phyloP scores from a whole-genome alignment of 2,329 filamentous ascomycete genomes.

The Xylariaceae sp. region DNA sequence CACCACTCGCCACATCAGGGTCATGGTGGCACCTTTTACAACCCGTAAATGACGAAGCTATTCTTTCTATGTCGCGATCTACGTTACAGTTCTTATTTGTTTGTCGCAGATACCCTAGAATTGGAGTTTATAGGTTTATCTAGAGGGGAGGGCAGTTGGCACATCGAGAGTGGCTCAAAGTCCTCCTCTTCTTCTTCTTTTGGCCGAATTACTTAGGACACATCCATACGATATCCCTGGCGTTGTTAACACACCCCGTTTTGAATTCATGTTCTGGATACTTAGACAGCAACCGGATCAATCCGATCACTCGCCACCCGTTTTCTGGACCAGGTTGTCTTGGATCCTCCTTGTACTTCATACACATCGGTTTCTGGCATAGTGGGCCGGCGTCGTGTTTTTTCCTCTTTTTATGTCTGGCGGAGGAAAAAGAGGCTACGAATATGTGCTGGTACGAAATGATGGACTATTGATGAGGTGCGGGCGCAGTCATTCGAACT shows the following conservation, averaged over 20 bases:
- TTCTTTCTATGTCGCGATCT: slow-evolving; percentile 18
- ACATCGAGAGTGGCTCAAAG: neutral
- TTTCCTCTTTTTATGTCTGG: slow-evolving; percentile 3
- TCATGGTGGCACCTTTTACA: slow-evolving; percentile 41
- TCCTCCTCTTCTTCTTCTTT: no score
- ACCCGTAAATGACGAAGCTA: slow-evolving; percentile 17
- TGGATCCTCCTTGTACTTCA: neutral
- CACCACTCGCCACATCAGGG: slow-evolving; percentile 45
- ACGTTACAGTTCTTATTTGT: slow-evolving; percentile 17
- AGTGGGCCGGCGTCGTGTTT: neutral
- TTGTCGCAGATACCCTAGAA: slow-evolving; percentile 26
- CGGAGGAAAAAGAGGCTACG: slow-evolving; percentile 11
- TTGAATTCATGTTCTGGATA: slow-evolving; percentile 2
- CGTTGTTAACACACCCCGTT: slow-evolving; percentile 14
- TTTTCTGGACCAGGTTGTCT: neutral
- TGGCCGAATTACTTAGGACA: slow-evolving; percentile 4
- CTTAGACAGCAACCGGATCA: neutral
- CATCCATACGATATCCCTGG: slow-evolving; percentile 12
- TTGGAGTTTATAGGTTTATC: slow-evolving; percentile 19
- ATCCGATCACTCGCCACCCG: neutral
- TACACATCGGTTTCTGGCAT: slow-evolving; percentile 1
- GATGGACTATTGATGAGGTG: slow-evolving; percentile 14
- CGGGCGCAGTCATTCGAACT: slow-evolving; percentile 5
- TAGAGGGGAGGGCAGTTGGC: neutral
- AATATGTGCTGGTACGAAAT: slow-evolving; percentile 7